Percentiles rank a stretch among this genome's conserved stretches.
phyloP scores from a whole-genome alignment of 805 yeast genomes.

The Pichia gijzeniarum region DNA sequence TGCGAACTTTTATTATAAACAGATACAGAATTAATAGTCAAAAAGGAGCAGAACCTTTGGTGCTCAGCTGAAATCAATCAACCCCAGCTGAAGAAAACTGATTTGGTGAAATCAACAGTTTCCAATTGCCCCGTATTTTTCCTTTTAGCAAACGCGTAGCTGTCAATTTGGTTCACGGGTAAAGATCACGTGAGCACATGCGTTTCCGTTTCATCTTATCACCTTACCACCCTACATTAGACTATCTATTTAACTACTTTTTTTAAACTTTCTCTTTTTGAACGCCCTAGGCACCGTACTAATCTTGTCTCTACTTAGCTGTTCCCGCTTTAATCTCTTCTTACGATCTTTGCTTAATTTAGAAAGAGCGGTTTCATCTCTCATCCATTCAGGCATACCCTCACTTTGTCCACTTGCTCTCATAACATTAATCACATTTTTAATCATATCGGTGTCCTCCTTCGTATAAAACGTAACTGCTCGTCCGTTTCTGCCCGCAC shows the following conservation, averaged over 20 bases:
- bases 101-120: too few species aligned
- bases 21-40: too few species aligned
- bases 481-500: conserved; percentile 81
- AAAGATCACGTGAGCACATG: too few species aligned
- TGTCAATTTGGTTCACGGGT: background rate
- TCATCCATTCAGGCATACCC: conserved; percentile 77
- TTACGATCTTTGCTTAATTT: conserved; percentile 62
- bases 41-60: too few species aligned
- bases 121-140: too few species aligned
- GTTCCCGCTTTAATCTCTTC: conserved; percentile 48
- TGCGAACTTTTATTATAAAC: background rate
- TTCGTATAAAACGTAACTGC: conserved; percentile 93
- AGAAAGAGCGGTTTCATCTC: conserved; percentile 42
- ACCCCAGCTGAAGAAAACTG: too few species aligned
- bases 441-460: conserved; percentile 69
- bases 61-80: too few species aligned
- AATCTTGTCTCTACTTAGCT: conserved; percentile 62
- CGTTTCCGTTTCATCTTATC: too few species aligned
- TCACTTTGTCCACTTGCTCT: conserved; percentile 73
- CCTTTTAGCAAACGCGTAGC: background rate
- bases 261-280: conserved; percentile 45
- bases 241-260: background rate
- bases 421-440: conserved; percentile 90
- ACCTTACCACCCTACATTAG: too few species aligned
- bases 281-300: conserved; percentile 83